These are phyloP conservation scores for Oryza australiensis DNA, from an alignment of 176 grass and related monocot species.

Conservation along the genomic window DNA sequence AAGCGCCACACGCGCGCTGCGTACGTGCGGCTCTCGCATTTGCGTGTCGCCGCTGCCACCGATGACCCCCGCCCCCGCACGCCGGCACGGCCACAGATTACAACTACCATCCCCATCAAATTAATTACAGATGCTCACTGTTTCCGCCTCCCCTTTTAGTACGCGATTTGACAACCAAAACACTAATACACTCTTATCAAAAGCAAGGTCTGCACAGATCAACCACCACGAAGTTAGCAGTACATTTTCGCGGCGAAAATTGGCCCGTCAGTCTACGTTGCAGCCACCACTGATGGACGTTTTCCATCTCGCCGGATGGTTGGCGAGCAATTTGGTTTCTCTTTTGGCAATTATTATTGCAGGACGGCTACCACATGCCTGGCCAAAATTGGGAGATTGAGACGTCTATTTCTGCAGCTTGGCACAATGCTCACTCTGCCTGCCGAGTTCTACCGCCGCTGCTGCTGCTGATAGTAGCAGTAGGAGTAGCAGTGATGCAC, in stretches of 20 bases:
- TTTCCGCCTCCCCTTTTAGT: background rate
- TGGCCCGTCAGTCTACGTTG: background rate
- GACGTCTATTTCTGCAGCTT: background rate
- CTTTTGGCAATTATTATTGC: background rate
- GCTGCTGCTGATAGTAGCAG: no score
- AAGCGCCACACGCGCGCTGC: background rate
- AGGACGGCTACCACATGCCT: background rate
- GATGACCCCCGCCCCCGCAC: background rate
- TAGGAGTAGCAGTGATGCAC: no score
- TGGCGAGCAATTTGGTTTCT: background rate
- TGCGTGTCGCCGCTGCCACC: background rate
- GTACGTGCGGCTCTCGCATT: background rate
- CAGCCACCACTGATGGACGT: background rate
- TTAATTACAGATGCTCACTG: background rate
- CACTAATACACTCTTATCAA: background rate
- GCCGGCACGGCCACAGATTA: background rate
- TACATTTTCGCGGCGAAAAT: background rate
- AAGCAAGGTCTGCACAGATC: background rate
- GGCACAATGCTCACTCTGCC: background rate
- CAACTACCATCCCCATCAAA: background rate
- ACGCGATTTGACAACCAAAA: background rate
- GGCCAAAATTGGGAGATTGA: background rate
- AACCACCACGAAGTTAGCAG: background rate
- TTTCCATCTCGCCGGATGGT: background rate
- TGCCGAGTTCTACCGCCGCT: no score